A percentile compares a stretch with the other conserved stretches of the same genome.
Evolutionary conservation across 352 stramenopile species (phyloP).

Genomic region (Phytophthora kernoviae): DNA sequence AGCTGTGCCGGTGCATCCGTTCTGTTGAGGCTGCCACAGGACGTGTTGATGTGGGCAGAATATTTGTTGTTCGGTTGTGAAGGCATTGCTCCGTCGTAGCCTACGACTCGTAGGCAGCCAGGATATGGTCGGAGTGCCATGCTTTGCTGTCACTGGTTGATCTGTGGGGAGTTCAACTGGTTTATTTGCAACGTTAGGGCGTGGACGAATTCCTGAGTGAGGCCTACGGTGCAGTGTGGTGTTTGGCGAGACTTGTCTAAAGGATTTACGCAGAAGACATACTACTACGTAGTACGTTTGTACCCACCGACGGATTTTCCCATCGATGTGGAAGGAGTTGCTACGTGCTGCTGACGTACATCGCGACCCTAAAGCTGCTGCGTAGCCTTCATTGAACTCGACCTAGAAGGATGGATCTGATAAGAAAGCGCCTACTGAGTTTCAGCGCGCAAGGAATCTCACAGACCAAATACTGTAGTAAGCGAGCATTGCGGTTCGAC

Average conservation of each 20-base stretch:
- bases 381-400: too few species aligned
- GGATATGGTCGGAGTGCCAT: neutral
- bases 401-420: too few species aligned
- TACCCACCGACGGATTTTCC: neutral
- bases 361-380: too few species aligned
- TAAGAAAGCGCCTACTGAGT: too few species aligned
- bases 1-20: neutral
- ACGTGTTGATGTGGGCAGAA: neutral
- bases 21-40: too few species aligned
- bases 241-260: too few species aligned
- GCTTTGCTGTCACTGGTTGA: neutral
- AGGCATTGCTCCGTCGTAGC: conserved; percentile 4
- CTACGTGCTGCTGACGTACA: neutral
- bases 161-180: neutral
- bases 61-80: conserved; percentile 8
- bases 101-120: neutral
- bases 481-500: too few species aligned
- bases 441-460: too few species aligned
- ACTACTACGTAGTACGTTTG: neutral
- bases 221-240: too few species aligned
- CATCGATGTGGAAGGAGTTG: neutral
- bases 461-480: too few species aligned
- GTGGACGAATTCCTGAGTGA: too few species aligned
- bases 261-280: too few species aligned
- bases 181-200: neutral